These are phyloP conservation scores for Wickerhamiella shivajii DNA, from an alignment of 805 yeast species.

Conservation along the genomic window DNA sequence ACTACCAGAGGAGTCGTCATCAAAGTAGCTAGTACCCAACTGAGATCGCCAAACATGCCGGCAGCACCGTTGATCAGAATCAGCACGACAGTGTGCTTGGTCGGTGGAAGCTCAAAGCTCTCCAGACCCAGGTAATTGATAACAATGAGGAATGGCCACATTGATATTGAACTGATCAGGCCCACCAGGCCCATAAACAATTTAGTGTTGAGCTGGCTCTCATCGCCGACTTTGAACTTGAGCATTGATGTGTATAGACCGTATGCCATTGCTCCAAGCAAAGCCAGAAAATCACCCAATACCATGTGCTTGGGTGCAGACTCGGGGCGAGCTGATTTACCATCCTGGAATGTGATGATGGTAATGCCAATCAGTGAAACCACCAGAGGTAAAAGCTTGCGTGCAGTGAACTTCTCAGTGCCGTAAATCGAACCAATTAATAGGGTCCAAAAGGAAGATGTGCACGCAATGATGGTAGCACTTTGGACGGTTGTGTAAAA, in stretches of 20 bases:
- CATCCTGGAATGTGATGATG: slow-evolving; percentile 50
- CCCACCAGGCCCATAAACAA: slow-evolving; percentile 94
- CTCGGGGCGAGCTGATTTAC: no score
- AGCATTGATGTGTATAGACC: slow-evolving; percentile 81
- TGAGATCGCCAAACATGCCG: slow-evolving; percentile 76
- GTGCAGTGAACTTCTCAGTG: slow-evolving; percentile 50
- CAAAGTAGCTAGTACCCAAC: slow-evolving; percentile 93
- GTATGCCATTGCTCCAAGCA: slow-evolving; percentile 76
- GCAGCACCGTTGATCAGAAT: slow-evolving; percentile 53
- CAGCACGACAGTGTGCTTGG: slow-evolving; percentile 35
- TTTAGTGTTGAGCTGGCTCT: slow-evolving; percentile 65
- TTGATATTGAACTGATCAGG: slow-evolving; percentile 49
- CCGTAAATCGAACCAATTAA: slow-evolving; percentile 59
- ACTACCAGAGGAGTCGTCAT: slow-evolving; percentile 89
- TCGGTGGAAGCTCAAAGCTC: slow-evolving; percentile 53
- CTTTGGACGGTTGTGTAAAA: slow-evolving; percentile 85
- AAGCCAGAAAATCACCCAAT: slow-evolving; percentile 67
- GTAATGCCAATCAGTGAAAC: slow-evolving; percentile 67
- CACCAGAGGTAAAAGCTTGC: slow-evolving; percentile 55
- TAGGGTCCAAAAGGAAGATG: slow-evolving; percentile 86
- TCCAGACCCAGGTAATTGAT: slow-evolving; percentile 56
- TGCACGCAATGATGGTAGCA: slow-evolving; percentile 84
- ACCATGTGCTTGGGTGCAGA: slow-evolving; percentile 20
- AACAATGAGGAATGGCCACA: slow-evolving; percentile 72
- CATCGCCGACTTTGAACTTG: slow-evolving; percentile 58